Evolutionary conservation across 306 rosid species (phyloP).

Genomic region (Sicyos baderoa): DNA sequence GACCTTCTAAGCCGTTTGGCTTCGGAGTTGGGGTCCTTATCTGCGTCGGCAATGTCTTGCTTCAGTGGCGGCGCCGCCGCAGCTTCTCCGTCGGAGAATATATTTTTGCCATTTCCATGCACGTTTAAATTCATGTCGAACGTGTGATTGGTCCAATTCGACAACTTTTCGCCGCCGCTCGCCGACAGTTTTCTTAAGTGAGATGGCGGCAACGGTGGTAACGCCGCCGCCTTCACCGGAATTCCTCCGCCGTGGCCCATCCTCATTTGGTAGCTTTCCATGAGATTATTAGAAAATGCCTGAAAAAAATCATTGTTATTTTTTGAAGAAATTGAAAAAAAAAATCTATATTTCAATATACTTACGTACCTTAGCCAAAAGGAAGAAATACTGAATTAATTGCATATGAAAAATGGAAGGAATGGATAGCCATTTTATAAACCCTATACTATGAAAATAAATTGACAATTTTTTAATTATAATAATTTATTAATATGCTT

Average conservation of each 20-base stretch:
- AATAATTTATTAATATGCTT: not conserved
- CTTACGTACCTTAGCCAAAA: not conserved
- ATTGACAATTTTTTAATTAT: not conserved
- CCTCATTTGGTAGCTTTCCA: constrained; percentile 11
- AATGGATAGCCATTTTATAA: not conserved
- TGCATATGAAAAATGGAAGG: not conserved
- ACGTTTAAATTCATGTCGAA: not conserved
- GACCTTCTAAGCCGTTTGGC: constrained; percentile 12
- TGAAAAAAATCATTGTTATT: not conserved
- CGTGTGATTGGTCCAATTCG: not conserved
- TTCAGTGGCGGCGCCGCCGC: not conserved
- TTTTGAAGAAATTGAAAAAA: not conserved
- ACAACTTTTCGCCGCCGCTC: not conserved
- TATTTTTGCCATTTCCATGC: not conserved
- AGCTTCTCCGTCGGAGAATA: not conserved
- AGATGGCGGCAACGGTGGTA: constrained; percentile 13
- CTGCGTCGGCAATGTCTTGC: not conserved
- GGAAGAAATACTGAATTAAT: not conserved
- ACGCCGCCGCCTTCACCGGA: not conserved
- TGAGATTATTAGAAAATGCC: not conserved
- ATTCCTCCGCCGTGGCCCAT: not conserved
- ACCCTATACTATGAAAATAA: not conserved
- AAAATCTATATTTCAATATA: not conserved
- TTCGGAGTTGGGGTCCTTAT: not conserved
- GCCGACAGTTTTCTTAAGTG: not conserved